These are phyloP conservation scores for Rhodomyrtus tomentosa DNA, from an alignment of 345 rosid genomes.

Conservation along the genomic window DNA sequence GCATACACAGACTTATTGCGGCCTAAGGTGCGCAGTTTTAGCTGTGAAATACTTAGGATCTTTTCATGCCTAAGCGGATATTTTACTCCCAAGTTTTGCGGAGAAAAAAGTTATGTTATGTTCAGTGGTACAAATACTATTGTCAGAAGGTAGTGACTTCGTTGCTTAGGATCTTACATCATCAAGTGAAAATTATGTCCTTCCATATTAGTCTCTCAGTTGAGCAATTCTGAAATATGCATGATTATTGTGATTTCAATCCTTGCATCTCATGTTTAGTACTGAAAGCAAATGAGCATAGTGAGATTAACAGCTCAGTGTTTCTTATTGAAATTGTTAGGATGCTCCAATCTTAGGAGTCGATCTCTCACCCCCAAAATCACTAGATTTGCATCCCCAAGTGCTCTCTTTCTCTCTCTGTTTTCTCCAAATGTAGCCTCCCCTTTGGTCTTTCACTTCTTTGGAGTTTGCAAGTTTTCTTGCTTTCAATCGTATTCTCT, in stretches of 20 bases:
- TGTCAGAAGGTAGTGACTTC: background rate
- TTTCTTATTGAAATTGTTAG: background rate
- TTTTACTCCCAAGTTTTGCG: background rate
- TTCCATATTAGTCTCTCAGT: background rate
- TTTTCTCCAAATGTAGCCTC: background rate
- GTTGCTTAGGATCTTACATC: background rate
- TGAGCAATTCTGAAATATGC: background rate
- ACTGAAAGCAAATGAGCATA: background rate
- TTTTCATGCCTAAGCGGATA: background rate
- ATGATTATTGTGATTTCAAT: background rate
- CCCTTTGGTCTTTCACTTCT: background rate
- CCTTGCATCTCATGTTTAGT: background rate
- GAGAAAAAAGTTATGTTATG: background rate
- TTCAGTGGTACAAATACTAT: background rate
- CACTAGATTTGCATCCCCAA: background rate
- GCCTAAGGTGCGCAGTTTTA: slow-evolving; percentile 33
- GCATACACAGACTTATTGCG: slow-evolving; percentile 71
- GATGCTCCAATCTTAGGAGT: background rate
- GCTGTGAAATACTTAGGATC: background rate
- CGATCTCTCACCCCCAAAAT: background rate
- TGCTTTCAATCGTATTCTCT: background rate
- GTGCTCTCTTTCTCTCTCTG: background rate
- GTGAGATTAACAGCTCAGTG: background rate
- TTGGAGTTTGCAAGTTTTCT: background rate
- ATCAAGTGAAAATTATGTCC: background rate